Base-by-base conservation (phyloP, 371 early-diverging fungal genomes). In the Zopfochytrium polystomum region DNA sequence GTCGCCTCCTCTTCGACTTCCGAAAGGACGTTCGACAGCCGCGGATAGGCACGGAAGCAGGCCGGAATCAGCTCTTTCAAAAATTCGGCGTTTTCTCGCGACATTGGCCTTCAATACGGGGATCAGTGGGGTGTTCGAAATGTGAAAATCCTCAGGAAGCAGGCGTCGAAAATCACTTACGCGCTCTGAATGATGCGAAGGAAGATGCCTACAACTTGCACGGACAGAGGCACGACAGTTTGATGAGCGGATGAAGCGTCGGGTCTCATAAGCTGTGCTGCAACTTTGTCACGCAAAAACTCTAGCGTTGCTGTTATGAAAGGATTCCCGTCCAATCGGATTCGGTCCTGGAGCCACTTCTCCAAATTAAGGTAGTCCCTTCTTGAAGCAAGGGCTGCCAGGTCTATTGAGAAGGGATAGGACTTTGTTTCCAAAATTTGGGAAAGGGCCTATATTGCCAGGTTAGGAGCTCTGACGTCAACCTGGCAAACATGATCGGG, bases 311-410 rank as follows among this genome's bases (percentile, higher is more conserved):
- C 84, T 26, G 78, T 76, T 35, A 86, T 65, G 72, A 94, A 94
- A 15, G 71, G 50, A 52, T 87, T 87, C 5, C 86, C 85, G 43
- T 85, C 81, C 13, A 85, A 78, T 3, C 61, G 49, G 3, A 90
- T 80, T 49, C 86, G 83, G 46, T 90, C 92, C 56, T 78, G 84
- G 22, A 94, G 73, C 92, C 93, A 94, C 67, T 89, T 91, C 59
- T 92, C 94, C 3, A 94, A 68, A 51, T 89, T 91, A 1, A 94
- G 72, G 55, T 85, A 86, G 58, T 91, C 90, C 31, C 90, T 73
- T 11, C 90, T 81, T 3, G 87, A 85, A 11, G 94, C 92, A 13
- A 94, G 72, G 0, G 90, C 85, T 15, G 93, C 93, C 29, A 94
- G 70, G 52, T 92, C 94, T 48, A 94, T 87, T 0, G 90, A 71